Percentiles rank a stretch among this genome's conserved stretches.
These are phyloP conservation scores for Flaveria trinervia DNA, from an alignment of 129 eudicot genomes.

Conservation along the genomic window DNA sequence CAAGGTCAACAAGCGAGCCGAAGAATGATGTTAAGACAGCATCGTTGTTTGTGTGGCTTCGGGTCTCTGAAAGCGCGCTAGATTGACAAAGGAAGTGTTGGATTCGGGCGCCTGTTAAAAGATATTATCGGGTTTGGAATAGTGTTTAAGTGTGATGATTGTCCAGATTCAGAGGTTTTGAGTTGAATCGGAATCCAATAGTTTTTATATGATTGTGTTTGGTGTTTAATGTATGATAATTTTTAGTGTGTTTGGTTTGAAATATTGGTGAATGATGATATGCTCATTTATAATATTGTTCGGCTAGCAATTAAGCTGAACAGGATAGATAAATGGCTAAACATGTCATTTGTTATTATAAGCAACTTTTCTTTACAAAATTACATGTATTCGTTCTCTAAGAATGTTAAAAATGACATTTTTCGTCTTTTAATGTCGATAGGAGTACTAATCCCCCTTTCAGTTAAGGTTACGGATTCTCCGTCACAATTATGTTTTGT, in stretches of 20 bases:
- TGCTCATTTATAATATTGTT: background rate
- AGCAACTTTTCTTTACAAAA: background rate
- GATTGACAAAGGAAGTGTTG: background rate
- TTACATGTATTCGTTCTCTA: too few relatives aligned
- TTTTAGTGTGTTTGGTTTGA: conserved; percentile 29
- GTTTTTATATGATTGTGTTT: conserved; percentile 22
- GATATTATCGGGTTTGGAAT: conserved; percentile 6
- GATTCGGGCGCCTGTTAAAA: conserved; percentile 8
- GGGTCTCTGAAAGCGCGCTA: background rate
- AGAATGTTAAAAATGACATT: too few relatives aligned
- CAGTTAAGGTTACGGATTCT: too few relatives aligned
- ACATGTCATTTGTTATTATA: background rate
- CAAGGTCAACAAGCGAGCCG: conserved; percentile 63
- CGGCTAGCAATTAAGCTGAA: background rate
- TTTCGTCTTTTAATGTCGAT: too few relatives aligned
- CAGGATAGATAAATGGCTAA: background rate
- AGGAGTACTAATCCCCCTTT: too few relatives aligned
- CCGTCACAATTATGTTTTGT: too few relatives aligned
- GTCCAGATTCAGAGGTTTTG: conserved; percentile 7
- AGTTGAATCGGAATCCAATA: background rate
- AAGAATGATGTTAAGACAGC: conserved; percentile 33
- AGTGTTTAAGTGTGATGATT: conserved; percentile 30
- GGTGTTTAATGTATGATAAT: conserved; percentile 28
- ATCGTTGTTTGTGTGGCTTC: conserved; percentile 11
- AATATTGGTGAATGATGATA: background rate